Conservation (phyloP, 2,329 filamentous ascomycete species). For the Colletotrichum sidae region DNA sequence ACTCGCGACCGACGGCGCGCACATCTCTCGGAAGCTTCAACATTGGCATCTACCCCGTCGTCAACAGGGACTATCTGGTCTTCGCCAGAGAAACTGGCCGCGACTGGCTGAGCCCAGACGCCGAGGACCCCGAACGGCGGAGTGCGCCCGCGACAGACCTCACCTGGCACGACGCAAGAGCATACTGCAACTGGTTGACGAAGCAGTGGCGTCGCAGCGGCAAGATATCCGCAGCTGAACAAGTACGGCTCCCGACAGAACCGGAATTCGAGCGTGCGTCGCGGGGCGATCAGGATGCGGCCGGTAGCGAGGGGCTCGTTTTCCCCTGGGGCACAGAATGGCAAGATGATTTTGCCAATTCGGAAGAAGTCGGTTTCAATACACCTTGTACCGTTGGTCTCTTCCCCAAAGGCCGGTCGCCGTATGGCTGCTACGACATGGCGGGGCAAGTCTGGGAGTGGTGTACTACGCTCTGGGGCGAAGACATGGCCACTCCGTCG, state of each 20-base stretch:
- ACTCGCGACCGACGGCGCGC: background rate
- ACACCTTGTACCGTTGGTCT: slow-evolving; percentile 13
- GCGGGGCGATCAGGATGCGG: background rate
- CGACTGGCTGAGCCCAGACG: slow-evolving; percentile 15
- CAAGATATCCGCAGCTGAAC: background rate
- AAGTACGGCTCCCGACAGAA: slow-evolving; percentile 20
- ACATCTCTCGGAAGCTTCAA: background rate
- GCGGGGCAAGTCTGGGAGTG: slow-evolving; percentile 26
- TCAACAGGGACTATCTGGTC: slow-evolving; percentile 2
- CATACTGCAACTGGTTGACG: slow-evolving; percentile 25
- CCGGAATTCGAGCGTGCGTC: slow-evolving; percentile 22
- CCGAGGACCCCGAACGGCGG: background rate
- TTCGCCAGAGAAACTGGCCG: slow-evolving; percentile 9
- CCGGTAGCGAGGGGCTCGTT: background rate
- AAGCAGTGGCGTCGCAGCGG: background rate
- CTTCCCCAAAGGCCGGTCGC: slow-evolving; percentile 13
- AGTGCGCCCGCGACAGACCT: slow-evolving; percentile 24
- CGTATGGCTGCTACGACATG: slow-evolving; percentile 18
- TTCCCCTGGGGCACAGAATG: slow-evolving; percentile 15
- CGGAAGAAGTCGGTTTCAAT: slow-evolving; percentile 10
- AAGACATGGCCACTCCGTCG: slow-evolving; percentile 11
- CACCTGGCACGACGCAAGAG: slow-evolving; percentile 20
- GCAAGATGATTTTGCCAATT: background rate
- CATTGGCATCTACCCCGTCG: slow-evolving; percentile 20
- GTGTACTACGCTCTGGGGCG: slow-evolving; percentile 30